Percentiles rank a stretch among this genome's conserved stretches.
Evolutionary conservation across 495 filamentous ascomycete species (phyloP).

Genomic region (Hypoxylon cercidicola): DNA sequence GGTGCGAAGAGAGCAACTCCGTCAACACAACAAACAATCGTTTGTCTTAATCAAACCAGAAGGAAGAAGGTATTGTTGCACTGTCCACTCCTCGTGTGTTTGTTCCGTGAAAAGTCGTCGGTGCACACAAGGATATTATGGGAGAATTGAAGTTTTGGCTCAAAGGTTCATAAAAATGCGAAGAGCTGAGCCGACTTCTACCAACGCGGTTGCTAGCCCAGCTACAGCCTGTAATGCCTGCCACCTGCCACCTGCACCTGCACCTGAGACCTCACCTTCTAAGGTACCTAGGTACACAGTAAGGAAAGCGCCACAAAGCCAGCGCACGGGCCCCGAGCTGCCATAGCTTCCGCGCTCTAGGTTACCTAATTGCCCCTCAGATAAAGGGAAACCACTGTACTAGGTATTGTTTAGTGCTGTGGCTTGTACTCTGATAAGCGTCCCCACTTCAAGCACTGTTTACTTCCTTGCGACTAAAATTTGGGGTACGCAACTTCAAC

Average conservation of each 20-base stretch:
- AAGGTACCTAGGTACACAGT: too few relatives aligned
- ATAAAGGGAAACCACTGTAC: slow-evolving; percentile 1
- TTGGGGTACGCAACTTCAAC: slow-evolving; percentile 41
- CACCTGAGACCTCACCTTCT: too few relatives aligned
- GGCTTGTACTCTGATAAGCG: slow-evolving; percentile 21
- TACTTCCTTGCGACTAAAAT: slow-evolving; percentile 42
- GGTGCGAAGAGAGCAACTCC: slow-evolving; percentile 2
- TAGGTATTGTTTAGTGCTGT: neutral
- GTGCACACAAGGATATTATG: slow-evolving; percentile 37
- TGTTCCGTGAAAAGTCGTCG: neutral
- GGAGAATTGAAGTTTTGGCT: slow-evolving; percentile 28
- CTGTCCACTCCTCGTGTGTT: neutral
- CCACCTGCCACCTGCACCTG: too few relatives aligned
- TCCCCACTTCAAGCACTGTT: slow-evolving; percentile 42
- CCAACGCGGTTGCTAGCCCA: too few relatives aligned
- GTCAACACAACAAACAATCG: neutral
- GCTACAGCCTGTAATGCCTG: too few relatives aligned
- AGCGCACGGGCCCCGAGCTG: neutral
- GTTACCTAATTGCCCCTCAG: neutral
- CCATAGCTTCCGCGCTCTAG: neutral
- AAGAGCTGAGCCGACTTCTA: too few relatives aligned
- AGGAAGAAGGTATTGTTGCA: slow-evolving; percentile 1
- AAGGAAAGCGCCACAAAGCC: too few relatives aligned
- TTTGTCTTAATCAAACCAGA: neutral
- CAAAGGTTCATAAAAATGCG: slow-evolving; percentile 6